Percentiles rank a stretch among this genome's conserved stretches.
phyloP scores from a whole-genome alignment of 2,329 filamentous ascomycete species.

The Botrytis cinerea region DNA sequence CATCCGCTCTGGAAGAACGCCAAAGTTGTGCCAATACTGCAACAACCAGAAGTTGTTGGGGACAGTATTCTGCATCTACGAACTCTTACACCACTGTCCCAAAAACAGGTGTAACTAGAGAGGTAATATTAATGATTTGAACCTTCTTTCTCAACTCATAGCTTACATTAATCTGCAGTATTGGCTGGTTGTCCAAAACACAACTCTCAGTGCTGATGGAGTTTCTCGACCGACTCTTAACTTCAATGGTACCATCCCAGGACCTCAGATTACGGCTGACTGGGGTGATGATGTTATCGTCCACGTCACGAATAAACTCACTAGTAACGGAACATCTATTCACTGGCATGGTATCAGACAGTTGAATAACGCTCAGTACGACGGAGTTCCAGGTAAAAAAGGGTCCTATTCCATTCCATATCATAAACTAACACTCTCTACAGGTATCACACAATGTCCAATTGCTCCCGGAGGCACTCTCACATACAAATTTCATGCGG shows the following conservation, averaged over 20 bases:
- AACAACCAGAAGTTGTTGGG: slow-evolving; percentile 40
- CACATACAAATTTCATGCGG: slow-evolving; percentile 40
- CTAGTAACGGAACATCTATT: slow-evolving; percentile 50
- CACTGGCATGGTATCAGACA: slow-evolving; percentile 55
- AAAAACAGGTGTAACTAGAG: slow-evolving; percentile 42
- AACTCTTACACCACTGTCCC: slow-evolving; percentile 38
- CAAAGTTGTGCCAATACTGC: slow-evolving; percentile 38
- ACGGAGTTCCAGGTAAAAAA: slow-evolving; percentile 40
- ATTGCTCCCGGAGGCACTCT: slow-evolving; percentile 51
- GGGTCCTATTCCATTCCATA: not conserved
- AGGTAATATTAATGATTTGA: slow-evolving; percentile 23
- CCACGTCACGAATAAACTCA: slow-evolving; percentile 42
- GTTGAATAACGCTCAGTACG: slow-evolving; percentile 44
- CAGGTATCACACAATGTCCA: slow-evolving; percentile 44
- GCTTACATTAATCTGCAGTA: slow-evolving; percentile 28
- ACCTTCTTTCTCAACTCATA: too few relatives aligned
- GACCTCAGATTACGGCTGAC: slow-evolving; percentile 46
- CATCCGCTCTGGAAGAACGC: slow-evolving; percentile 26
- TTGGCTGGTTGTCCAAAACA: slow-evolving; percentile 34
- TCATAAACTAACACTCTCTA: not conserved
- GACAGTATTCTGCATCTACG: slow-evolving; percentile 39
- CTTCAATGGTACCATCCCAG: slow-evolving; percentile 44
- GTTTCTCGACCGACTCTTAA: slow-evolving; percentile 53
- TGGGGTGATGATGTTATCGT: slow-evolving; percentile 41
- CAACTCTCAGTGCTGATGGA: slow-evolving; percentile 45